Evolutionary conservation across 2,329 filamentous ascomycete species (phyloP).

Genomic region (Ophiostoma sp.): DNA sequence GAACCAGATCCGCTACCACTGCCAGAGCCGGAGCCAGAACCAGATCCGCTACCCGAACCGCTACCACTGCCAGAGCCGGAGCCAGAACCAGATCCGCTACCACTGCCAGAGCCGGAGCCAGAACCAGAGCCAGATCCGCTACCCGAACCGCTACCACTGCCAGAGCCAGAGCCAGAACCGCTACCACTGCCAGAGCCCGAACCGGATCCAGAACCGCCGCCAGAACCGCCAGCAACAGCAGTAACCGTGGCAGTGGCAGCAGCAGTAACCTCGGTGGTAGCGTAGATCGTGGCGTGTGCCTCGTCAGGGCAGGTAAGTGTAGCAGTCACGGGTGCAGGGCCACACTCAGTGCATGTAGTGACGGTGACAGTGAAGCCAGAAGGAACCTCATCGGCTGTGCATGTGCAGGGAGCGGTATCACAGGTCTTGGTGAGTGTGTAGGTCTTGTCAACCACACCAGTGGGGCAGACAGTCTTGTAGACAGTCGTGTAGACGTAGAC

Average conservation of each 20-base stretch:
- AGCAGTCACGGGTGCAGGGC: slow-evolving; percentile 19
- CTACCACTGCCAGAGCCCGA: background rate
- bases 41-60: background rate
- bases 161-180: background rate
- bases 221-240: background rate
- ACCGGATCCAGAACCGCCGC: background rate
- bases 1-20: slow-evolving; percentile 1
- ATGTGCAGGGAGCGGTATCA: slow-evolving; percentile 21
- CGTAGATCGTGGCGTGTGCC: slow-evolving; percentile 13
- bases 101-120: slow-evolving; percentile 5
- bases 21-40: background rate
- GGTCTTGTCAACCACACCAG: slow-evolving; percentile 22
- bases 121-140: slow-evolving; percentile 3
- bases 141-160: background rate
- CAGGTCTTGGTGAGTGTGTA: slow-evolving; percentile 28
- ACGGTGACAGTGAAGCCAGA: slow-evolving; percentile 25
- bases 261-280: background rate
- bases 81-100: background rate
- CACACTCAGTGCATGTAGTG: slow-evolving; percentile 23
- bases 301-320: slow-evolving; percentile 24
- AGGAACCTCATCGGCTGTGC: slow-evolving; percentile 18
- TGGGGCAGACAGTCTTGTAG: slow-evolving; percentile 23
- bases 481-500: slow-evolving; percentile 23
- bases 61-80: background rate
- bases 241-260: background rate